Base-by-base conservation (phyloP, 2,329 filamentous ascomycete species). In the Verruconis gallopava region DNA sequence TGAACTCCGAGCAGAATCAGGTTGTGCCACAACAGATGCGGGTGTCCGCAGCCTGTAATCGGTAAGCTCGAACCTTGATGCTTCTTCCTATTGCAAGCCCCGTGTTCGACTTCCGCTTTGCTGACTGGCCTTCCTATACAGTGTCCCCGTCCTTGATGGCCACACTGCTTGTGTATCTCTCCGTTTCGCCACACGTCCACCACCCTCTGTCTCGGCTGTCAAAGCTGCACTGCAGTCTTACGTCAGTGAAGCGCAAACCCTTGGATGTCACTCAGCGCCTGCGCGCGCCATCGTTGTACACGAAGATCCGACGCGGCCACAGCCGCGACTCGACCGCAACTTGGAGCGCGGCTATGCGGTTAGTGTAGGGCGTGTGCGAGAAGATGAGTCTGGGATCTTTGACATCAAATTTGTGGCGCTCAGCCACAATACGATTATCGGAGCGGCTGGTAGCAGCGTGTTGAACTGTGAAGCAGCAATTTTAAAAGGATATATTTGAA, bases 101-200 rank as follows among this genome's bases (percentile, higher is more conserved):
- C n/a, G n/a, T n/a, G n/a, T n/a, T n/a, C n/a, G n/a, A n/a, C n/a
- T n/a, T n/a, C n/a, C n/a, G n/a, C n/a, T n/a, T n/a, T n/a, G n/a
- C n/a, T n/a, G n/a, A n/a, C n/a, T n/a, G n/a, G n/a, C n/a, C n/a
- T n/a, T n/a, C n/a, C n/a, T n/a, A n/a, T n/a, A n/a, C 25, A 79
- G 91, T 47, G 91, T 96, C 2, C 75, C 86, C n/a, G 91, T 96
- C 14, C 75, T 94, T 44, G 89, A 96, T 57, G 91, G 91, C 35
- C 91, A 96, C 66, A 93, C 81, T 43, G 88, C 85, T n/a, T 95
- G 88, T 57, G 85, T 96, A 6, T 91, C 84, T 5, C 69, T 96
- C 48, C 72, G 76, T 43, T 96, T 96, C 62, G 75, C 76, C 57
- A 77, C 77, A 52, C 75, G 80, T 28, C 83, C 84, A 2, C 66